A percentile compares a stretch with the other conserved stretches of the same genome.
These are phyloP conservation scores for Paramyrothecium sp. DNA, from an alignment of 2,329 filamentous ascomycete species.

Conservation along the genomic window DNA sequence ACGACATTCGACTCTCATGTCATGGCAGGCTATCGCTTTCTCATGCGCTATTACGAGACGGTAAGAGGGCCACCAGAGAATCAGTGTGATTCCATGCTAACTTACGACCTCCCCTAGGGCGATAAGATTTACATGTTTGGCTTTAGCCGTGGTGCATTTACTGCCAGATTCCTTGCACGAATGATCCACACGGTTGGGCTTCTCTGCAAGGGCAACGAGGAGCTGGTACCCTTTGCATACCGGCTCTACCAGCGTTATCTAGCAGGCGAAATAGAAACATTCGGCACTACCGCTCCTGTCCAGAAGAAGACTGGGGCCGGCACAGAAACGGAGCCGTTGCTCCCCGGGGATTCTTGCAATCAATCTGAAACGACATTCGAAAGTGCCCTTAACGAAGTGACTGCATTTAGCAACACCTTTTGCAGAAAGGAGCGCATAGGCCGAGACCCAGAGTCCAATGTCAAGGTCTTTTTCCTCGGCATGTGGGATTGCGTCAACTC, in stretches of 20 bases:
- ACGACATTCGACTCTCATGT: slow-evolving; percentile 45
- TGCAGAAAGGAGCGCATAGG: slow-evolving; percentile 33
- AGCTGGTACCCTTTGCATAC: slow-evolving; percentile 52
- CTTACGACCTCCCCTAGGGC: slow-evolving; percentile 24
- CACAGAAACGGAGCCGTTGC: slow-evolving; percentile 26
- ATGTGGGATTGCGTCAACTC: slow-evolving; percentile 55
- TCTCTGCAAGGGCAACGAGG: slow-evolving; percentile 50
- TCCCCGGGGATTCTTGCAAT: slow-evolving; percentile 15
- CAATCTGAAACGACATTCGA: slow-evolving; percentile 4
- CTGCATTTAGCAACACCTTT: slow-evolving; percentile 46
- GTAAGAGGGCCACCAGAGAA: slow-evolving; percentile 9
- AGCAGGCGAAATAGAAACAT: slow-evolving; percentile 29
- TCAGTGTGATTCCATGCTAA: not conserved
- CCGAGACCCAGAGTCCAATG: slow-evolving; percentile 18
- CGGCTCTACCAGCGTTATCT: slow-evolving; percentile 40
- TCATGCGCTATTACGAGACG: slow-evolving; percentile 46
- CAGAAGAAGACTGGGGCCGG: slow-evolving; percentile 6
- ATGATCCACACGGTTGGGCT: slow-evolving; percentile 50
- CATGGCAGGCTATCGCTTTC: slow-evolving; percentile 44
- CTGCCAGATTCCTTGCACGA: slow-evolving; percentile 49
- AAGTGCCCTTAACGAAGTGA: slow-evolving; percentile 32
- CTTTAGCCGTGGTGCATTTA: slow-evolving; percentile 52
- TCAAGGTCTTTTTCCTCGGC: slow-evolving; percentile 53
- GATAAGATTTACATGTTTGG: slow-evolving; percentile 55
- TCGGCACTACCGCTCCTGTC: not conserved